phyloP scores from a whole-genome alignment of 176 grass and related monocot genomes.

The Juncus effusus region DNA sequence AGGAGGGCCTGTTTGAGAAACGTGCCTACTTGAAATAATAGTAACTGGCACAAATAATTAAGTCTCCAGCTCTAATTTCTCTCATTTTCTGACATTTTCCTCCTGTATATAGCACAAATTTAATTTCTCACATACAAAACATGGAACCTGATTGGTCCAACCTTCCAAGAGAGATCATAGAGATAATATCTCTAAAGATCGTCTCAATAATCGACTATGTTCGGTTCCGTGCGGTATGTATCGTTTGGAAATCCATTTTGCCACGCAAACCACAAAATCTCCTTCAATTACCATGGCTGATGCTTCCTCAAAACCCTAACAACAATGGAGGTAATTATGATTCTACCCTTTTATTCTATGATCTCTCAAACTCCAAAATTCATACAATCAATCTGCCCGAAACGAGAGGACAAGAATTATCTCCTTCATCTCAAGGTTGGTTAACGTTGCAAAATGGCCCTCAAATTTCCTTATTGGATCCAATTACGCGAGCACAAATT shows the following conservation, averaged over 20 bases:
- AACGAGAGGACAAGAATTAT: conserved; percentile 12
- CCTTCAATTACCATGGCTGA: conserved; percentile 26
- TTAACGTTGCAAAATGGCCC: conserved; percentile 23
- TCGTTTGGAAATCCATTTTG: conserved; percentile 17
- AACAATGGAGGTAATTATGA: conserved; percentile 4
- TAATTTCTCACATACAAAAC: not conserved
- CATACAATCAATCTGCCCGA: conserved; percentile 6
- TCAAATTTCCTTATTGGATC: conserved; percentile 21
- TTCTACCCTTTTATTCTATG: conserved; percentile 17
- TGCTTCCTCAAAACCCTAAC: conserved; percentile 6
- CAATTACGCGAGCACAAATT: conserved; percentile 8
- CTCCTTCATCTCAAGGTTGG: conserved; percentile 15
- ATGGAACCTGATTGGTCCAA: conserved; percentile 30
- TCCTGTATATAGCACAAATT: too few species aligned
- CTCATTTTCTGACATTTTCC: too few species aligned
- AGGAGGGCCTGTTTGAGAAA: not conserved
- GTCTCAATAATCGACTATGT: conserved; percentile 12
- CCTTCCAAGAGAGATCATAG: conserved; percentile 20
- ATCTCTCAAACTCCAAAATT: conserved; percentile 12
- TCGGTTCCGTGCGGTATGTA: conserved; percentile 11
- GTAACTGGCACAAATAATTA: not conserved
- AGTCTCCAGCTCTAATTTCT: not conserved
- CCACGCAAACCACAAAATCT: conserved; percentile 11
- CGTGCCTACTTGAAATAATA: conserved; percentile 11
- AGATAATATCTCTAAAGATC: conserved; percentile 10